A percentile compares a stretch with the other conserved stretches of the same genome.
Conservation (phyloP, 371 early-diverging fungal genomes). For the Amoeboaphelidium protococcarum region DNA sequence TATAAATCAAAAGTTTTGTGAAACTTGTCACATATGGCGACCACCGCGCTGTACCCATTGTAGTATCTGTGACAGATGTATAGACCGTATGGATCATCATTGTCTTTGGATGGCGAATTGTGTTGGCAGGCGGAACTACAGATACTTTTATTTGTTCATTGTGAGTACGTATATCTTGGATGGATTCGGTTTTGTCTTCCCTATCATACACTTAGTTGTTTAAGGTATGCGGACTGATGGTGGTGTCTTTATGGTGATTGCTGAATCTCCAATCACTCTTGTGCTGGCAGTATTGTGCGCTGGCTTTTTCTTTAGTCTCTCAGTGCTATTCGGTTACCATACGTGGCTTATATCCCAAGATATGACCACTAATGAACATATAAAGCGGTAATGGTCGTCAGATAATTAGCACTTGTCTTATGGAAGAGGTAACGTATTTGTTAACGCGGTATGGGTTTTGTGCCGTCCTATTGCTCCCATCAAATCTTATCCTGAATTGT, state of each 20-base stretch:
- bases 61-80: conserved; percentile 62
- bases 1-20: conserved; percentile 35
- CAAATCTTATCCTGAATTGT: no score
- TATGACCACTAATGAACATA: conserved; percentile 66
- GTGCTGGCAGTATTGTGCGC: conserved; percentile 32
- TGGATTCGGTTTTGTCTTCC: conserved; percentile 9
- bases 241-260: conserved; percentile 14
- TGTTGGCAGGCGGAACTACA: conserved; percentile 69
- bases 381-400: no score
- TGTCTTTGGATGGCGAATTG: conserved; percentile 86
- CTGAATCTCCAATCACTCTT: conserved; percentile 16
- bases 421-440: no score
- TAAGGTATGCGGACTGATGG: conserved; percentile 14
- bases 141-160: conserved; percentile 49
- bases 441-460: no score
- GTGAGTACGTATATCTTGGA: not conserved
- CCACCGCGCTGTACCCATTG: conserved; percentile 74
- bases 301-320: conserved; percentile 30
- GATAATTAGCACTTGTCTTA: no score
- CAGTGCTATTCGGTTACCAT: conserved; percentile 43
- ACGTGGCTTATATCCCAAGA: conserved; percentile 33
- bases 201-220: conserved; percentile 16
- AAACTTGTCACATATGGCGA: conserved; percentile 58
- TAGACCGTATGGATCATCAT: conserved; percentile 53
- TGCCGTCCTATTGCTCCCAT: no score